Percentiles rank a stretch among this genome's conserved stretches.
Evolutionary conservation across 2,329 filamentous ascomycete genomes (phyloP).

Genomic region (Pseudophaeomoniella oleicola): DNA sequence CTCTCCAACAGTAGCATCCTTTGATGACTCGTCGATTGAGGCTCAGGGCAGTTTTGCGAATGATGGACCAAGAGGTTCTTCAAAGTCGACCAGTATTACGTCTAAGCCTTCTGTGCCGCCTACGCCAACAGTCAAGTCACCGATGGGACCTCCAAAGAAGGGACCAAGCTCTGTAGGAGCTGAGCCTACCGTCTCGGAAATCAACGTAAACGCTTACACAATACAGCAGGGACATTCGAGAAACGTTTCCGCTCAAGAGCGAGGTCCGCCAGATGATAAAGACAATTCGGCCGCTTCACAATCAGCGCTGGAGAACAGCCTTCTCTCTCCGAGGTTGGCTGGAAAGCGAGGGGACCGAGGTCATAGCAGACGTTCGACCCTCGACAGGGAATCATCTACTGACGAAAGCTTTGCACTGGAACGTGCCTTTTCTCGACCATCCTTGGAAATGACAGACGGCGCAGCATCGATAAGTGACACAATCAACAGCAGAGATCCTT

Average conservation of each 20-base stretch:
- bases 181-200: constrained; percentile 31
- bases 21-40: constrained; percentile 16
- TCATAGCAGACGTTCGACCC: not conserved
- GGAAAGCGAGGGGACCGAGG: not conserved
- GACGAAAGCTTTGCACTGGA: not conserved
- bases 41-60: constrained; percentile 7
- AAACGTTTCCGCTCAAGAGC: not conserved
- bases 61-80: constrained; percentile 22
- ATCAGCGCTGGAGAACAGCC: not conserved
- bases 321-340: not conserved
- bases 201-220: constrained; percentile 22
- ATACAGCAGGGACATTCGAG: not conserved
- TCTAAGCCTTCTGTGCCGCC: constrained; percentile 25
- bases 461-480: not conserved
- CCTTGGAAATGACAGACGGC: not conserved
- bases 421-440: not conserved
- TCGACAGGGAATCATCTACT: not conserved
- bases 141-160: constrained; percentile 21
- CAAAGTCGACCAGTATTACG: constrained; percentile 25
- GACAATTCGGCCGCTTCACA: not conserved
- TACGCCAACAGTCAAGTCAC: constrained; percentile 22
- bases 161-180: constrained; percentile 15
- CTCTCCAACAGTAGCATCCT: constrained; percentile 19
- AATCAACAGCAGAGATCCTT: not conserved
- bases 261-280: not conserved